Evolutionary conservation across 2,329 filamentous ascomycete species (phyloP), one percentile per base, ranked within the genome.

Genomic region (Verticillium tricorpus): DNA sequence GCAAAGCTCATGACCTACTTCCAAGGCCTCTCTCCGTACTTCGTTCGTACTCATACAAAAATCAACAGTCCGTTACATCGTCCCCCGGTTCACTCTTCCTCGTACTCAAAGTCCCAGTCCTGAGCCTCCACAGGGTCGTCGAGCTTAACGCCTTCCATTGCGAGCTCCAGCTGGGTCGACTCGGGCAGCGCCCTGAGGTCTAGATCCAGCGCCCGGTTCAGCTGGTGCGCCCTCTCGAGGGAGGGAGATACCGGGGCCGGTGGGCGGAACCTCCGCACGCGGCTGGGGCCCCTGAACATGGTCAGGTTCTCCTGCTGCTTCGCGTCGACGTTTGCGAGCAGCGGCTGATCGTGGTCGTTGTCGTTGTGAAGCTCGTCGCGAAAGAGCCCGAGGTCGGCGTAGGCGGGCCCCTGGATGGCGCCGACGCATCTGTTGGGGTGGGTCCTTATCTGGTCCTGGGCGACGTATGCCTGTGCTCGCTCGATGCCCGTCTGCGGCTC

Each of bases 351-450:
- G 0, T 76, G 73, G 52, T 85, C 77, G 2, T 72, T 69, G 19
- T 81, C 68, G 2, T 77, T 65, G 65, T 88, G 85, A 1, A 78
- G 78, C 6, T 85, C 80, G 5, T 63, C 67, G 4, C 80, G 73
- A 67, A 78, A 86, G 2, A 85, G 71, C 1, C 74, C 73, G 0
- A 81, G 79, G 1, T 71, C 65, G 1, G 72, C 63, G 66, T 89
- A 89, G 2, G 73, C 71, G 0, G 80, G 79, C 1, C 85, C 86
- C 67, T 89, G 81, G 2, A 87, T 77, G 5, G 78, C 82, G 32
- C 85, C 85, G 32, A 87, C 71, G 6, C 77, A 76, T 2, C 75
- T 80, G 65, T 85, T 77, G 0, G 72, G 69, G 59, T 79, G 74
- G 0, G 80, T 63, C 1, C 69, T 63, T 0, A 88, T 72, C 62